Base-by-base conservation (phyloP, 2,329 filamentous ascomycete genomes). In the Pezicula neosporulosa region DNA sequence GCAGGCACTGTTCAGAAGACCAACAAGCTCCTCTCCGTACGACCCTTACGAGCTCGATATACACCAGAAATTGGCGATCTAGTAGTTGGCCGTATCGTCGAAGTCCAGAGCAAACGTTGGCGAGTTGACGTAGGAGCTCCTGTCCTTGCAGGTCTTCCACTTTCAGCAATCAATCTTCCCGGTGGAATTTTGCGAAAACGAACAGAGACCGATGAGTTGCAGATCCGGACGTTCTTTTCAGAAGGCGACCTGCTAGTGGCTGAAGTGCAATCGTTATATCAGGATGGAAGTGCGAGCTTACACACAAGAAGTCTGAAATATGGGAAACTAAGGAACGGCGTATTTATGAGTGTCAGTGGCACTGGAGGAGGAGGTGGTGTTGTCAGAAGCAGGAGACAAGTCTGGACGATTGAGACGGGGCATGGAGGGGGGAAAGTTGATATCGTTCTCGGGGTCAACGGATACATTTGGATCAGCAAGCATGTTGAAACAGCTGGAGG, bases 141-240 rank as follows among this genome's bases (percentile, higher is more conserved):
- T 0, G 83, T 96, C 64, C 85, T 97, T 6, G 93, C 94, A 3
- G 81, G 86, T 44, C 78, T 99, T 9, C 90, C 91, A 16, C 83
- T 99, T 41, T 89, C 85, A 49, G 87, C 88, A 55, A 97, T 99
- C 72, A 99, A 99, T 68, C 76, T 99, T 2, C 94, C 94, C 0
- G 94, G 94, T 51, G 94, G 94, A 33, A 96, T 96, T 58, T 77
- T 97, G 63, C 83, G 94, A 52, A 89, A 93, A 66, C 81, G 94
- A 58, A 99, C 94, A 27, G 92, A 93, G 64, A 95, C 94, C 15
- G 94, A 99, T 70, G 94, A 97, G 75, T 78, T 99, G 63, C 94
- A 97, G 72, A 97, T 99, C 70, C 84, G 94, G 47, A 90, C 85
- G n/a, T 99, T 97, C 72, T 97, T 99, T 73, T 86, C 87, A 49